These are phyloP conservation scores for Pistacia atlantica DNA, from an alignment of 345 rosid species.

Conservation along the genomic window DNA sequence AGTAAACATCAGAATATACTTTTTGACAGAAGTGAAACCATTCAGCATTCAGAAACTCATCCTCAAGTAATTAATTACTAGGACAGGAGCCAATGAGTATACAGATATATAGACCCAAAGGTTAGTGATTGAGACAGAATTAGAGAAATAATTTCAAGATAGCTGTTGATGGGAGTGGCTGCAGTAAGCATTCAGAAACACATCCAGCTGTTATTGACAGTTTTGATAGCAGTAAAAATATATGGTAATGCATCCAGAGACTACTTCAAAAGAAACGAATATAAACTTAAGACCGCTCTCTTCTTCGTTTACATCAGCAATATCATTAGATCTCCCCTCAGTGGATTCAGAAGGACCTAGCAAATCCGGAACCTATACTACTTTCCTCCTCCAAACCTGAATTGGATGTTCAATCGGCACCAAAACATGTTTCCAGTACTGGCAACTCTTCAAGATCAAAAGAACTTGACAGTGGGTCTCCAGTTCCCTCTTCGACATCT, in stretches of 20 bases:
- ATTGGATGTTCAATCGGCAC: constrained; percentile 5
- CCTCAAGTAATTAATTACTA: constrained; percentile 5
- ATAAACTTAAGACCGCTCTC: constrained; percentile 30
- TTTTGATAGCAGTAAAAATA: constrained; percentile 24
- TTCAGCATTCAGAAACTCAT: constrained; percentile 3
- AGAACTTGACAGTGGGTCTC: constrained; percentile 19
- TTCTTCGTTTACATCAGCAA: constrained; percentile 33
- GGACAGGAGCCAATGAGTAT: constrained; percentile 12
- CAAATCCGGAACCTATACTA: neutral
- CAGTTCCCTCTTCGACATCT: constrained; percentile 25
- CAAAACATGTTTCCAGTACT: neutral
- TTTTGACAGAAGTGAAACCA: constrained; percentile 13
- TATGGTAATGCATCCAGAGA: constrained; percentile 12
- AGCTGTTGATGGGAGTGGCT: constrained; percentile 15
- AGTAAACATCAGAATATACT: neutral
- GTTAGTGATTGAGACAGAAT: constrained; percentile 15
- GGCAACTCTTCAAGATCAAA: constrained; percentile 26
- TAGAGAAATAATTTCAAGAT: constrained; percentile 12
- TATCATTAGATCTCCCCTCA: constrained; percentile 40
- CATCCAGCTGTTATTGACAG: constrained; percentile 24
- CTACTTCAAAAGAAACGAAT: constrained; percentile 2
- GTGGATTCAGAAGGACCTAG: constrained; percentile 5
- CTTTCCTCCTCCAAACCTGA: neutral
- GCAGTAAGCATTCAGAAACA: constrained; percentile 19
- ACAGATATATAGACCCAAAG: constrained; percentile 11